Conservation (phyloP, 1,139 yeast species). For the Citeromyces siamensis region DNA sequence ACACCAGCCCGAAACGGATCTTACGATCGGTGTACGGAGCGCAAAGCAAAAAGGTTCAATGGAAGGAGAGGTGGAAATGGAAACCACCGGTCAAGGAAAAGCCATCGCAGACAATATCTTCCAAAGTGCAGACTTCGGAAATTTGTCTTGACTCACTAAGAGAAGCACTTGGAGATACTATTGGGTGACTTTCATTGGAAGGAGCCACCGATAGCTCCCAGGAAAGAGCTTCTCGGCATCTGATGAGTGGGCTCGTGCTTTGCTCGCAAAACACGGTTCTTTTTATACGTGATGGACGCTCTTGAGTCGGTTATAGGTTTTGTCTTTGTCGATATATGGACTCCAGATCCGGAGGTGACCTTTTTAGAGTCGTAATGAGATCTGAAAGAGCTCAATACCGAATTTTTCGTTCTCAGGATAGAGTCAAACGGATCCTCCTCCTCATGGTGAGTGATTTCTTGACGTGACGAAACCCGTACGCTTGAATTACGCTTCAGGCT, state of each 20-base stretch:
- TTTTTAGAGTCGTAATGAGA: constrained; percentile 18
- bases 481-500: constrained; percentile 13
- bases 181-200: not conserved
- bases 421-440: constrained; percentile 3
- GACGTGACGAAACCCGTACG: constrained; percentile 6
- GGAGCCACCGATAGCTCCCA: not conserved
- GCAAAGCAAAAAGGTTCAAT: not conserved
- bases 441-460: constrained; percentile 1
- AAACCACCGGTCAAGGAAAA: no score
- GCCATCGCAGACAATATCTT: not conserved
- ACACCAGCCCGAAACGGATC: constrained; percentile 4
- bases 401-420: not conserved
- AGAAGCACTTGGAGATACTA: not conserved
- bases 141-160: not conserved
- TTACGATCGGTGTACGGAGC: constrained; percentile 1
- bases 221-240: constrained; percentile 1
- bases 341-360: constrained; percentile 1
- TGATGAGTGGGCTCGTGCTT: not conserved
- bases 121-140: not conserved
- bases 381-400: constrained; percentile 1
- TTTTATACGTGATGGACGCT: constrained; percentile 2
- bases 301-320: not conserved
- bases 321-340: not conserved
- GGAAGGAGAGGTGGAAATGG: constrained; percentile 1
- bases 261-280: not conserved